A percentile compares a stretch with the other conserved stretches of the same genome.
Evolutionary conservation across 805 yeast species (phyloP).

Genomic region (Starmerella kuoi): DNA sequence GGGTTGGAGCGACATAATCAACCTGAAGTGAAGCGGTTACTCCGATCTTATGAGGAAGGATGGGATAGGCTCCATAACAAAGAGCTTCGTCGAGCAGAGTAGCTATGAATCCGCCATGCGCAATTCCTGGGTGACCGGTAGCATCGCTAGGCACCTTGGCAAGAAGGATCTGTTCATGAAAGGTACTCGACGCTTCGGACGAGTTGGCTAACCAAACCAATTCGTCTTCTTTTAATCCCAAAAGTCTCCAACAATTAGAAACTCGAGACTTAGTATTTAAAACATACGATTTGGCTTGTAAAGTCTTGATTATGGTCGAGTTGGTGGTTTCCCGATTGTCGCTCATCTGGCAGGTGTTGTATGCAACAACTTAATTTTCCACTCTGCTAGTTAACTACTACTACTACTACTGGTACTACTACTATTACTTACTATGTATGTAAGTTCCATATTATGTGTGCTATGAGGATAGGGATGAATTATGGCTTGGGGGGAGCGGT

Average conservation of each 20-base stretch:
- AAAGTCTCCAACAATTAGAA: slow-evolving; percentile 3
- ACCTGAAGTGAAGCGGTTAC: slow-evolving; percentile 73
- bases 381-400: too few relatives aligned
- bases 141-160: slow-evolving; percentile 30
- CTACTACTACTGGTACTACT: too few relatives aligned
- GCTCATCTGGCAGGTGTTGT: too few relatives aligned
- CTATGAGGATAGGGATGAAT: too few relatives aligned
- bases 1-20: slow-evolving; percentile 46
- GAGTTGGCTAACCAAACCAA: slow-evolving; percentile 1
- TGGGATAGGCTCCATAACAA: slow-evolving; percentile 74
- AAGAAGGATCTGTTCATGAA: slow-evolving; percentile 11
- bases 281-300: neutral
- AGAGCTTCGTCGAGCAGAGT: slow-evolving; percentile 78
- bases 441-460: too few relatives aligned
- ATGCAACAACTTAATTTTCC: too few relatives aligned
- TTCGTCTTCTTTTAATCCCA: neutral
- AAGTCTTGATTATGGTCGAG: neutral
- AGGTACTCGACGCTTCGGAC: neutral
- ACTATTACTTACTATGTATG: too few relatives aligned
- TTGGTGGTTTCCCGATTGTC: neutral
- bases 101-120: slow-evolving; percentile 80
- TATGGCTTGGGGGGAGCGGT: too few relatives aligned
- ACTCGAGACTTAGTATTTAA: neutral
- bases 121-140: slow-evolving; percentile 55
- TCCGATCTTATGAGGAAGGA: slow-evolving; percentile 68